These are phyloP conservation scores for Pseudogymnoascus sp. DNA, from an alignment of 2,329 filamentous ascomycete genomes.

Conservation along the genomic window DNA sequence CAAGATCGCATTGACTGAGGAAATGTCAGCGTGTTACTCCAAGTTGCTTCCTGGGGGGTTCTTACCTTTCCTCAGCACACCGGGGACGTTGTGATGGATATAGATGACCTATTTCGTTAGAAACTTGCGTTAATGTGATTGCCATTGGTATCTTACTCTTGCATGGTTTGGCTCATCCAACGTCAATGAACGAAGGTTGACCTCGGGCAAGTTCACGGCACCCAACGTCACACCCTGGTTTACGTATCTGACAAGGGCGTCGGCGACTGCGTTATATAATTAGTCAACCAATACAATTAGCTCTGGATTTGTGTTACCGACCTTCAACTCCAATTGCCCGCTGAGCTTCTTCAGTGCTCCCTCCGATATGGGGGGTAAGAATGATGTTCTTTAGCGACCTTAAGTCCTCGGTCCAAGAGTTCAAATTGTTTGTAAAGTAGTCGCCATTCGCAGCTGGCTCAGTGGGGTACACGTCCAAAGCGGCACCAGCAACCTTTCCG, in stretches of 20 bases:
- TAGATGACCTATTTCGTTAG: slow-evolving; percentile 60
- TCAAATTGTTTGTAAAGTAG: slow-evolving; percentile 81
- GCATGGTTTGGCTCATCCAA: slow-evolving; percentile 84
- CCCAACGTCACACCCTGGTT: slow-evolving; percentile 89
- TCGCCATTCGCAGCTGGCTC: slow-evolving; percentile 92
- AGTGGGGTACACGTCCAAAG: slow-evolving; percentile 91
- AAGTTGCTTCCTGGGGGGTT: slow-evolving; percentile 15
- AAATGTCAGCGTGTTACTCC: neutral
- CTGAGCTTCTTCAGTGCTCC: slow-evolving; percentile 95
- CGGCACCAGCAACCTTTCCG: slow-evolving; percentile 85
- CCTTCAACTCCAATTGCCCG: slow-evolving; percentile 87
- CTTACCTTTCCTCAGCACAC: slow-evolving; percentile 75
- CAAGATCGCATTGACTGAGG: slow-evolving; percentile 80
- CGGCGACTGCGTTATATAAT: slow-evolving; percentile 49
- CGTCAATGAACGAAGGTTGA: slow-evolving; percentile 80
- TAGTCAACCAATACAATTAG: slow-evolving; percentile 9
- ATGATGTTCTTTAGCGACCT: slow-evolving; percentile 84
- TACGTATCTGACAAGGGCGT: slow-evolving; percentile 85
- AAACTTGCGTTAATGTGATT: slow-evolving; percentile 14
- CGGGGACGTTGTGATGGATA: slow-evolving; percentile 93
- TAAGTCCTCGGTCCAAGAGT: slow-evolving; percentile 78
- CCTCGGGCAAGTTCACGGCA: slow-evolving; percentile 95
- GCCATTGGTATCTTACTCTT: slow-evolving; percentile 43
- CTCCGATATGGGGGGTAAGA: slow-evolving; percentile 92
- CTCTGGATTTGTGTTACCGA: slow-evolving; percentile 24